These are phyloP conservation scores for Leptosphaerulina australis DNA, from an alignment of 2,329 filamentous ascomycete genomes.

Conservation along the genomic window DNA sequence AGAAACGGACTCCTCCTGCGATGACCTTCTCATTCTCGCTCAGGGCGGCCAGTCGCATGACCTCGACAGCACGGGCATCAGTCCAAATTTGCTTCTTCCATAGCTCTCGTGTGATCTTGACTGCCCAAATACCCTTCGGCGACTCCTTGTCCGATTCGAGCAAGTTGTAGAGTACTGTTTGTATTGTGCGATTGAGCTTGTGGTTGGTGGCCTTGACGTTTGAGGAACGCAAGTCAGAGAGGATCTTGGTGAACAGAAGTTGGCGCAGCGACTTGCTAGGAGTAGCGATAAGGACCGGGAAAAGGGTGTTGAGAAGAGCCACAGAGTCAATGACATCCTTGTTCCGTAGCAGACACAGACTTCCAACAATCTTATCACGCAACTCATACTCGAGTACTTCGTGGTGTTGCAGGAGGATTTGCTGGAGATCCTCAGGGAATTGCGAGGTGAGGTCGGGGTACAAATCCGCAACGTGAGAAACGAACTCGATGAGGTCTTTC, in stretches of 20 bases:
- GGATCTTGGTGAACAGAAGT: slow-evolving; percentile 86
- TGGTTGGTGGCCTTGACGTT: slow-evolving; percentile 91
- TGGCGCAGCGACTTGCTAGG: slow-evolving; percentile 86
- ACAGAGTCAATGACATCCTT: slow-evolving; percentile 92
- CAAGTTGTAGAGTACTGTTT: slow-evolving; percentile 91
- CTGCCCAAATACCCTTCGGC: slow-evolving; percentile 89
- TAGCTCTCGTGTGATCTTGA: slow-evolving; percentile 91
- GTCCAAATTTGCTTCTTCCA: slow-evolving; percentile 98
- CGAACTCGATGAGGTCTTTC: slow-evolving; percentile 88
- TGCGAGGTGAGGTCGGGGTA: slow-evolving; percentile 79
- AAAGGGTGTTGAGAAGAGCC: slow-evolving; percentile 82
- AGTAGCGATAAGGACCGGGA: slow-evolving; percentile 90
- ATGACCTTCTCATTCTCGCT: slow-evolving; percentile 93
- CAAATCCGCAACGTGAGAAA: slow-evolving; percentile 91
- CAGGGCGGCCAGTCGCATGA: slow-evolving; percentile 93
- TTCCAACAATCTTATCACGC: slow-evolving; percentile 92
- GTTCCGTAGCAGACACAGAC: slow-evolving; percentile 81
- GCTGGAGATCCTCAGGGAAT: slow-evolving; percentile 81
- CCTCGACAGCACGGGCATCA: slow-evolving; percentile 91
- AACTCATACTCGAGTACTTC: slow-evolving; percentile 80
- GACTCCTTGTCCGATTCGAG: slow-evolving; percentile 84
- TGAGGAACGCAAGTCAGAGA: slow-evolving; percentile 85
- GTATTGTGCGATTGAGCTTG: slow-evolving; percentile 88
- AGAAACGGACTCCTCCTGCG: slow-evolving; percentile 86
- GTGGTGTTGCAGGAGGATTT: slow-evolving; percentile 82